Base-by-base conservation (phyloP, 2,329 filamentous ascomycete species). In the Sphaerulina vaccinii region DNA sequence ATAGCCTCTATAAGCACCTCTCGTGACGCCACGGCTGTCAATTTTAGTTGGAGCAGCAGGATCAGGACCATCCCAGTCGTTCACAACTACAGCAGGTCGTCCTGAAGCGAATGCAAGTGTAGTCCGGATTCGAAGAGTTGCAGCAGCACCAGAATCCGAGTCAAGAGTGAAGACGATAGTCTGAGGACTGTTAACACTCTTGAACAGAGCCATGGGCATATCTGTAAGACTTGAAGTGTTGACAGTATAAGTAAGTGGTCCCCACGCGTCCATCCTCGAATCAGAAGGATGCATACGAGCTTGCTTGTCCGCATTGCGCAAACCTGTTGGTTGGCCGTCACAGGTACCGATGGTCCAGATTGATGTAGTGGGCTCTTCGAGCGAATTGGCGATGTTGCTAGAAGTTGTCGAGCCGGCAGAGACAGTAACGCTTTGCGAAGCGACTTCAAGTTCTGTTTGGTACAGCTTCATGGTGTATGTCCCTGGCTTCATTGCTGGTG, bases 401-500 rank as follows among this genome's bases (percentile, higher is more conserved):
- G 71, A 75, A 0, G 74, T 74, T 1, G 74, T 73, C 24, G 68
- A 66, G 3, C 80, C 80, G 1, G 78, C 77, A 1, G 70, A 71
- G 35, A 84, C 79, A 0, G 68, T 71, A 13, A 81, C 77, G 5
- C 69, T 72, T 19, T 71, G 68, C 2, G 74, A 73, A 3, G 77
- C 79, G 7, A 83, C 79, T 55, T 76, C 73, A 62, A 78, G 78
- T 64, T 84, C 81, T 15, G 73, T 76, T 58, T 82, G 80, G 68
- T 84, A 84, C 32, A 86, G 75, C 3, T 83, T 78, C 76, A 85
- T 84, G n/a, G 80, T 85, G 69, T 86, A 86, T 0, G 79, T 84
- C 23, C 84, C 83, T 0, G 83, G 80, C 61, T 83, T 84, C 83
- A 87, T 86, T 50, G 76, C 71, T 0, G 83, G 84, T 0, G 82